Base-by-base conservation (phyloP, 352 stramenopile species). In the Aphanomyces cochlioides region DNA sequence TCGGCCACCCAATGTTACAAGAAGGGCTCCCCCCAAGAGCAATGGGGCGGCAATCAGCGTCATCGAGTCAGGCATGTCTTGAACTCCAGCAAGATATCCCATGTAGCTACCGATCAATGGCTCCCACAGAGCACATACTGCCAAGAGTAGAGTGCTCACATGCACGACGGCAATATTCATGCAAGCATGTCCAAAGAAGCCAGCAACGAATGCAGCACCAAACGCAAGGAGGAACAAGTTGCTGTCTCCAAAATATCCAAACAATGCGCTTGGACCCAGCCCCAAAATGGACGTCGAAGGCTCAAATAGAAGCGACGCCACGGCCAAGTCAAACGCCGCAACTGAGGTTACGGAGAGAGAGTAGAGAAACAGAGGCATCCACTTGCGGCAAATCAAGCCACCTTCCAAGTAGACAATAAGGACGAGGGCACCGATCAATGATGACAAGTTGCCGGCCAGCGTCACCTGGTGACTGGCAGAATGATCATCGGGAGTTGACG, bases 331-430 rank as follows among this genome's bases (percentile, higher is more conserved):
- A 5, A 70, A 5, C 8, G 64, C 43, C 15, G 15, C 64, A 17
- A 70, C 19, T 8, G 34, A 28, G 6, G 64, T 70, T 1, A 70
- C 64, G 8, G 64, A 56, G 28, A 70, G 43, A 5, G 64, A 45
- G 36, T 70, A 70, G 36, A 70, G 17, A n/a, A 70, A 70, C 4
- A 70, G 40, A 15, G 64, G 64, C 64, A 70, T 70, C 64, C 64
- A 70, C 40, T 60, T n/a, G 39, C 64, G 64, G 21, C 64, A 61
- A 21, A 50, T 40, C 7, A 28, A 37, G 2, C 64, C 43, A 37
- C 64, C 64, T 61, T 70, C 64, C 7, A 70, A 61, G 47, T 70
- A 70, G 2, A 70, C 54, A 5, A 70, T 54, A 7, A 70, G 3
- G 17, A 56, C 54, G 2, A 45, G n/a, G 7, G 64, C 64, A 8